Evolutionary conservation across 257 asterid species (phyloP).

Genomic region (Ajuga chamaepitys): DNA sequence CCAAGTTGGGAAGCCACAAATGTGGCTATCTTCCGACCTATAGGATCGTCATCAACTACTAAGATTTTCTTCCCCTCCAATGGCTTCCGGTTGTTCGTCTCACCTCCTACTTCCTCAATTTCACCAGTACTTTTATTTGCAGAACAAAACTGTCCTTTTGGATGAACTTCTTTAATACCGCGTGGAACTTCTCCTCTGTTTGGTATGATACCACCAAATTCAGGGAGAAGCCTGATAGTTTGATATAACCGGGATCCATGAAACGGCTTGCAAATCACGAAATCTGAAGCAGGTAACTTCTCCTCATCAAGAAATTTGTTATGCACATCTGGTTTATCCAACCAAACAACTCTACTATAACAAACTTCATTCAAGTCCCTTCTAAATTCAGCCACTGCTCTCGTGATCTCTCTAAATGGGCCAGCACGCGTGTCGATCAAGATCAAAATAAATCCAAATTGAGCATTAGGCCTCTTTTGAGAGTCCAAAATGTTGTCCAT

Average conservation of each 20-base stretch:
- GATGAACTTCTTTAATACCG: background rate
- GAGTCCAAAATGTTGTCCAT: constrained; percentile 8
- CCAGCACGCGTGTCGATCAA: constrained; percentile 49
- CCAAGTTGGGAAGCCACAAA: constrained; percentile 37
- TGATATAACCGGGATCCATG: constrained; percentile 68
- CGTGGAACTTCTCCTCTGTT: constrained; percentile 3
- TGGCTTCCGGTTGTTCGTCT: constrained; percentile 10
- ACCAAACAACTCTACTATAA: constrained; percentile 55
- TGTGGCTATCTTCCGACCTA: constrained; percentile 31
- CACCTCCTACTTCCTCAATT: constrained; percentile 15
- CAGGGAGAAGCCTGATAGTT: constrained; percentile 47
- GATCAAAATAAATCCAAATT: constrained; percentile 24
- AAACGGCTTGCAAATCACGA: constrained; percentile 50
- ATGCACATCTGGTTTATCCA: constrained; percentile 26
- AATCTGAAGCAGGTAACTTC: constrained; percentile 43
- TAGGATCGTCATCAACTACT: constrained; percentile 50
- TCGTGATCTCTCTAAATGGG: constrained; percentile 30
- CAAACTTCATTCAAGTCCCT: constrained; percentile 27
- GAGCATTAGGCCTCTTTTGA: constrained; percentile 2
- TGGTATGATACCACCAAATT: constrained; percentile 30
- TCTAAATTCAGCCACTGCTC: constrained; percentile 52
- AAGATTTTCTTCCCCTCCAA: constrained; percentile 50
- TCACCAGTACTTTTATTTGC: background rate
- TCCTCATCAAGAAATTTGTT: constrained; percentile 21
- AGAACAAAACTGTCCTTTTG: too few species aligned